Evolutionary conservation across 495 filamentous ascomycete species (phyloP).

Genomic region (Acidiella bohemica): DNA sequence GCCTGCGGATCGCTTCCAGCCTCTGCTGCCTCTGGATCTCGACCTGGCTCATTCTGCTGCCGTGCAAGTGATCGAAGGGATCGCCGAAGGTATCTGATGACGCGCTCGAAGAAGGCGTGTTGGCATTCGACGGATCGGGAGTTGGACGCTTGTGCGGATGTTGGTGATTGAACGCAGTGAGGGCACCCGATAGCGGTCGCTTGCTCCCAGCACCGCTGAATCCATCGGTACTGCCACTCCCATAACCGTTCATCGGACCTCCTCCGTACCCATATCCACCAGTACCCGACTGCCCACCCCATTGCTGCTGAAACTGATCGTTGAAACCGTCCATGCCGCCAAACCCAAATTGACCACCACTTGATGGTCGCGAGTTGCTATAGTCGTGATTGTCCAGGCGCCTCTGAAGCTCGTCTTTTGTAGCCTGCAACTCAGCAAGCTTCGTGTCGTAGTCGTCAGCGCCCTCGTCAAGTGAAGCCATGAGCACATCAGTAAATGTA

Average conservation of each 20-base stretch:
- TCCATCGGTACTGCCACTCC: too few relatives aligned
- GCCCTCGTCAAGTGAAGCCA: slow-evolving; percentile 17
- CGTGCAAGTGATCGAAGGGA: slow-evolving; percentile 8
- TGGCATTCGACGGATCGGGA: too few relatives aligned
- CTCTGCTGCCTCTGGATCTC: slow-evolving; percentile 2
- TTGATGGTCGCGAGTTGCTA: too few relatives aligned
- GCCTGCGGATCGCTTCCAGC: slow-evolving; percentile 2
- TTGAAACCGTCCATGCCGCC: slow-evolving; percentile 4
- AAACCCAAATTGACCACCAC: too few relatives aligned
- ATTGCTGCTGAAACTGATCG: not conserved
- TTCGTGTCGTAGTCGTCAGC: slow-evolving; percentile 16
- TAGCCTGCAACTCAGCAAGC: slow-evolving; percentile 3
- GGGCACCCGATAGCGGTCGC: too few relatives aligned
- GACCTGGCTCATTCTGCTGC: not conserved
- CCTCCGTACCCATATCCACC: not conserved
- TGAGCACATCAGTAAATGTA: slow-evolving; percentile 16
- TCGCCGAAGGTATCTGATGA: not conserved
- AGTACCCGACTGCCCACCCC: slow-evolving; percentile 1
- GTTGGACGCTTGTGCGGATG: slow-evolving; percentile 11
- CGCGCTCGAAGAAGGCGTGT: slow-evolving; percentile 8
- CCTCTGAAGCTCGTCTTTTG: slow-evolving; percentile 8
- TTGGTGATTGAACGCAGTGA: too few relatives aligned
- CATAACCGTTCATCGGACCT: not conserved
- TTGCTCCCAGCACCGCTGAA: too few relatives aligned
- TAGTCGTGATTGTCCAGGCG: slow-evolving; percentile 1